Percentiles rank a stretch among this genome's conserved stretches.
Evolutionary conservation across 2,329 filamentous ascomycete genomes (phyloP).

Genomic region (Trichoderma citrinoviride): DNA sequence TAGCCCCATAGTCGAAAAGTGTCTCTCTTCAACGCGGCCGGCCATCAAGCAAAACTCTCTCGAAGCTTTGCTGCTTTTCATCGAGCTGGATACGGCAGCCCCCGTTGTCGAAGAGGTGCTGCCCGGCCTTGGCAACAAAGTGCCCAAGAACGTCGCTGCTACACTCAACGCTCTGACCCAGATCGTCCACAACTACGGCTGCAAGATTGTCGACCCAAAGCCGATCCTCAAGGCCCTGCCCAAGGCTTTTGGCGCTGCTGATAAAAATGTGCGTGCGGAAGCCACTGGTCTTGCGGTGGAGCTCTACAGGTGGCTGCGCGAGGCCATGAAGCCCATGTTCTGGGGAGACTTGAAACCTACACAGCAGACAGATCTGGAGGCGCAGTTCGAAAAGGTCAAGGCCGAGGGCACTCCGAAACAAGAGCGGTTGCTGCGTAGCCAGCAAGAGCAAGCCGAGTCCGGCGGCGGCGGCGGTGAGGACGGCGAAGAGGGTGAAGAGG

Average conservation of each 20-base stretch:
- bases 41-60: constrained; percentile 83
- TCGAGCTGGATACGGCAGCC: constrained; percentile 82
- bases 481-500: constrained; percentile 57
- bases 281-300: constrained; percentile 89
- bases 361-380: constrained; percentile 90
- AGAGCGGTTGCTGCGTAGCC: constrained; percentile 80
- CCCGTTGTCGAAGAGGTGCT: constrained; percentile 89
- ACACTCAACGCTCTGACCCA: constrained; percentile 73
- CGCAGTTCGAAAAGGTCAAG: constrained; percentile 91
- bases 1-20: constrained; percentile 83
- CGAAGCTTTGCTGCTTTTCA: constrained; percentile 82
- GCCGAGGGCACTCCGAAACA: constrained; percentile 84
- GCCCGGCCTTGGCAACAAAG: constrained; percentile 79
- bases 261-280: constrained; percentile 96
- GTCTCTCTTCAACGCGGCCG: constrained; percentile 79
- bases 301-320: constrained; percentile 93
- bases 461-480: constrained; percentile 61
- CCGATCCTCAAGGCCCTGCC: constrained; percentile 83
- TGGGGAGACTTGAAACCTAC: constrained; percentile 95
- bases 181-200: constrained; percentile 91
- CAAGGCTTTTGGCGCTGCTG: constrained; percentile 90
- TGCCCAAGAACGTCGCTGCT: constrained; percentile 77
- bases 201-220: constrained; percentile 91
- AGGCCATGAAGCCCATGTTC: constrained; percentile 97
- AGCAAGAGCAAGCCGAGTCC: constrained; percentile 79